Evolutionary conservation across 805 yeast genomes (phyloP), one percentile per base, ranked within the genome.

Genomic region (Ogataea henricii): DNA sequence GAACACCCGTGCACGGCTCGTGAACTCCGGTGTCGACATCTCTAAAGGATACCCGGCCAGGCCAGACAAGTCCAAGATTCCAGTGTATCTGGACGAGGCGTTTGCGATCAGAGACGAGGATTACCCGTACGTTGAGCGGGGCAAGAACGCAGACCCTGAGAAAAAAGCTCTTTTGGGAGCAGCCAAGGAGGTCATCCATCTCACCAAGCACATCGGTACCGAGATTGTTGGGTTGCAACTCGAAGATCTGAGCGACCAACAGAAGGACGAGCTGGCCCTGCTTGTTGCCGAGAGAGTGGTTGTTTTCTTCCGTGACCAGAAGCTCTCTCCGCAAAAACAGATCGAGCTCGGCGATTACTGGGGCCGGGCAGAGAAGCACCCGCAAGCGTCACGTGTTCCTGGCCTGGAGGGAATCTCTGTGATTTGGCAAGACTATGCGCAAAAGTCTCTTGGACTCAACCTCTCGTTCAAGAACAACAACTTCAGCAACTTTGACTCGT

Each of bases 221-320:
- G 81, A 76, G 51, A 66, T 76, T 46, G 67, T 71, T 38, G 81
- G 80, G 14, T 59, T 76, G 35, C 77, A 76, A 57, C 59, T 76
- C 33, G 59, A 63, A 4, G 75, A 73, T 26, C 59, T 76, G 47
- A 68, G 61, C 33, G 72, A 74, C 46, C 49, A 66, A 54, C 80
- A 76, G 57, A 66, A 60, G 45, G 78, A 76, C 56, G 79, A 76
- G 59, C 65, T 76, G 48, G 80, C 79, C 6, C 60, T 74, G 12
- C 58, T 76, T 39, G 63, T 74, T 30, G 75, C 79, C 20, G 78
- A 74, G 59, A 68, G 81, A 55, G 72, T 70, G n/a, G 80, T 76
- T 35, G 81, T 77, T 14, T 75, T 77, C 56, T 76, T 77, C 68
- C 60, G 76, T 47, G 72, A 74, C 52, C 81, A 76, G 58, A 75